Conservation (phyloP, 164 flowering plant species). For the Chimonanthus salicifolius region DNA sequence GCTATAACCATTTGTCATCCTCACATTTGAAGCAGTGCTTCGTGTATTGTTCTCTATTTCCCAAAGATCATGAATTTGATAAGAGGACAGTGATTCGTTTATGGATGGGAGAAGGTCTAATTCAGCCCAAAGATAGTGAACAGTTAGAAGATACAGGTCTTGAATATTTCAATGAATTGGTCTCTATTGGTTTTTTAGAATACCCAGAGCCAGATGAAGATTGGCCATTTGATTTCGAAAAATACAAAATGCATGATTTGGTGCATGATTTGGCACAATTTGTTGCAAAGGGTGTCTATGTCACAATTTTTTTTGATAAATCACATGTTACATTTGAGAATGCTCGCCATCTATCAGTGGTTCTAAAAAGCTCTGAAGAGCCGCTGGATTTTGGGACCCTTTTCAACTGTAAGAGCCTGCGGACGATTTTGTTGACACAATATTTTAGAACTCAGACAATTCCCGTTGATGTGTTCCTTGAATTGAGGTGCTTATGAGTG, state of each 20-base stretch:
- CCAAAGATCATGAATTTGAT: not conserved
- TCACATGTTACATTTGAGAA: not conserved
- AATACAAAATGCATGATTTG: constrained; percentile 9
- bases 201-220: not conserved
- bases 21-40: constrained; percentile 8
- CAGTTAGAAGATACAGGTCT: not conserved
- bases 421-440: not conserved
- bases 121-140: not conserved
- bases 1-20: constrained; percentile 9
- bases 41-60: constrained; percentile 8
- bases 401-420: not conserved
- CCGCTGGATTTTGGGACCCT: not conserved
- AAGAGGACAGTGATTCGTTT: not conserved
- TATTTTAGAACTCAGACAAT: not conserved
- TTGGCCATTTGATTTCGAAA: not conserved
- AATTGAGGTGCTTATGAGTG: not conserved
- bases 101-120: constrained; percentile 11
- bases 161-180: constrained; percentile 2
- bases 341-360: constrained; percentile 4
- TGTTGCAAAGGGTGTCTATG: not conserved
- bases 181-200: constrained; percentile 2
- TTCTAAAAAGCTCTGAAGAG: not conserved
- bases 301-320: not conserved
- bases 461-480: not conserved
- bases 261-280: constrained; percentile 4